Conservation (phyloP, 495 filamentous ascomycete genomes). For the Tetracladium setigerum region DNA sequence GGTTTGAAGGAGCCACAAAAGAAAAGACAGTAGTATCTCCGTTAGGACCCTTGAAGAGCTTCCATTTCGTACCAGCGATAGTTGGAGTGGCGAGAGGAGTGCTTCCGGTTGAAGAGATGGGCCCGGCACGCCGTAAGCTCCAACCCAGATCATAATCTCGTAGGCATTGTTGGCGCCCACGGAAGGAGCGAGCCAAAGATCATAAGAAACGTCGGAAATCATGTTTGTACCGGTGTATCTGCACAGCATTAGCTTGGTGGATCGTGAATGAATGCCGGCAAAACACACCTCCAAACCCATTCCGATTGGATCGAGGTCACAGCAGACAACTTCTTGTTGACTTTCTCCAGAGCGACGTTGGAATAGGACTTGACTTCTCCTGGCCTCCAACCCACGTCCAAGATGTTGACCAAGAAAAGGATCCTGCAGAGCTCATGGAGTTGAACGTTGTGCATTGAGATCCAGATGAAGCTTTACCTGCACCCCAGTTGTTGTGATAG, state of each 20-base stretch:
- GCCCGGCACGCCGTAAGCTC: slow-evolving; percentile 48
- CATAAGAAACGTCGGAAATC: slow-evolving; percentile 56
- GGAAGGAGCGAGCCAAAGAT: slow-evolving; percentile 48
- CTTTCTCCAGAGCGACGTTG: slow-evolving; percentile 37
- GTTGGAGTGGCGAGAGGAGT: slow-evolving; percentile 39
- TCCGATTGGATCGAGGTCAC: slow-evolving; percentile 43
- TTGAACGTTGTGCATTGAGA: slow-evolving; percentile 49
- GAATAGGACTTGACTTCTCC: slow-evolving; percentile 53
- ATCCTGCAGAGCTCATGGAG: slow-evolving; percentile 30
- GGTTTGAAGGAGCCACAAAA: slow-evolving; percentile 44
- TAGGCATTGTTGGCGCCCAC: slow-evolving; percentile 39
- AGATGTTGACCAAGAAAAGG: slow-evolving; percentile 45
- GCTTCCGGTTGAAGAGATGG: slow-evolving; percentile 52
- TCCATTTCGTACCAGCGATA: slow-evolving; percentile 43
- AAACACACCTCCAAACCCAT: slow-evolving; percentile 46
- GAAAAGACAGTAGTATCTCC: slow-evolving; percentile 49
- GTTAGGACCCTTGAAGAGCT: slow-evolving; percentile 50
- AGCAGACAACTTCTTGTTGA: slow-evolving; percentile 34
- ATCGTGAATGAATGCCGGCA: not conserved
- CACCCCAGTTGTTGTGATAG: slow-evolving; percentile 48
- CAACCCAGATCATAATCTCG: slow-evolving; percentile 68
- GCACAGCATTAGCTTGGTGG: not conserved
- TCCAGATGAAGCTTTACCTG: slow-evolving; percentile 38
- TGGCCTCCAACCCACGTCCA: slow-evolving; percentile 47
- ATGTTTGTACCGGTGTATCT: slow-evolving; percentile 48